Evolutionary conservation across 352 stramenopile genomes (phyloP).

Genomic region (Globisporangium viniferum): DNA sequence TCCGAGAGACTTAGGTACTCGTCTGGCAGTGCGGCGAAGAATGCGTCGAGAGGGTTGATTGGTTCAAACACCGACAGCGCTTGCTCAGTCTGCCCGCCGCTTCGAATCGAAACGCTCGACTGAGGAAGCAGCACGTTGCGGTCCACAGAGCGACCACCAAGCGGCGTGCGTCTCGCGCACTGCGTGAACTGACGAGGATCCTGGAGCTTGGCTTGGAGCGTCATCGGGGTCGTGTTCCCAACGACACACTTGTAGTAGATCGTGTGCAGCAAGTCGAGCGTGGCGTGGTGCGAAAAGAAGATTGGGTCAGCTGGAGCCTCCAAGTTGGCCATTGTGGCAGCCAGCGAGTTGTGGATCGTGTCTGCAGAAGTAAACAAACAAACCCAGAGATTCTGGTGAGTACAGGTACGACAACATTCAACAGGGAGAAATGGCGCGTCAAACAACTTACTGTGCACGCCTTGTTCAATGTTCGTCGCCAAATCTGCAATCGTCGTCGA

Average conservation of each 20-base stretch:
- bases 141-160: constrained; percentile 35
- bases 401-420: background rate
- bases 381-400: constrained; percentile 14
- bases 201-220: constrained; percentile 48
- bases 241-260: constrained; percentile 84
- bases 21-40: constrained; percentile 51
- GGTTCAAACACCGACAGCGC: constrained; percentile 53
- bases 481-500: constrained; percentile 62
- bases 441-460: constrained; percentile 65
- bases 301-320: constrained; percentile 81
- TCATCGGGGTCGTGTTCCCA: constrained; percentile 50
- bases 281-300: constrained; percentile 85
- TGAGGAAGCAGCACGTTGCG: constrained; percentile 54
- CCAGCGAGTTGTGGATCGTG: constrained; percentile 75
- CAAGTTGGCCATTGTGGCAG: constrained; percentile 63
- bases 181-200: constrained; percentile 62
- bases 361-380: constrained; percentile 30
- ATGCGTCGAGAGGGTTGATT: constrained; percentile 46
- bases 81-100: constrained; percentile 35
- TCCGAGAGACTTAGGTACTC: constrained; percentile 75
- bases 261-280: constrained; percentile 81
- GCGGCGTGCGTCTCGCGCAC: constrained; percentile 41
- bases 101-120: constrained; percentile 51
- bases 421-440: background rate
- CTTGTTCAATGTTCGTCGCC: constrained; percentile 65